Conservation (phyloP, 2,329 filamentous ascomycete species). For the Fusarium oligoseptatum region DNA sequence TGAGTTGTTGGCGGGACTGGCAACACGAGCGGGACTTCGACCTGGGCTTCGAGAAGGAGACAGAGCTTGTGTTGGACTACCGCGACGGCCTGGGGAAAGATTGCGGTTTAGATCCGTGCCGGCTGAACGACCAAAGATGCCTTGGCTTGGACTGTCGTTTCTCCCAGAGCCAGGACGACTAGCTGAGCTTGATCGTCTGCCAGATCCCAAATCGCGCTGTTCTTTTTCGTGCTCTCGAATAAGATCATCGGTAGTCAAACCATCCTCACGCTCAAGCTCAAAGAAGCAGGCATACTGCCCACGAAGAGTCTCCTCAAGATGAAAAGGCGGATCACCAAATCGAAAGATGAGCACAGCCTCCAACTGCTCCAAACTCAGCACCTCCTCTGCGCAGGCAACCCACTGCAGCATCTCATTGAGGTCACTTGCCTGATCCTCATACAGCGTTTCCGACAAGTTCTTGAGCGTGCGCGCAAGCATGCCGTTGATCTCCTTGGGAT, state of each 20-base stretch:
- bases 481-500: constrained; percentile 60
- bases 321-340: constrained; percentile 57
- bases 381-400: constrained; percentile 60
- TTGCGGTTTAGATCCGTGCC: constrained; percentile 37
- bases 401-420: constrained; percentile 63
- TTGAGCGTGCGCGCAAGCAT: constrained; percentile 58
- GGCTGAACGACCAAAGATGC: constrained; percentile 29
- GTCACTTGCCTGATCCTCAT: constrained; percentile 55
- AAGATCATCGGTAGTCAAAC: constrained; percentile 57
- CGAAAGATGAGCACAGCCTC: constrained; percentile 59
- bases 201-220: constrained; percentile 38
- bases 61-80: constrained; percentile 18
- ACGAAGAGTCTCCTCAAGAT: constrained; percentile 58
- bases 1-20: constrained; percentile 47
- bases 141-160: constrained; percentile 33
- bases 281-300: constrained; percentile 63
- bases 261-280: constrained; percentile 59
- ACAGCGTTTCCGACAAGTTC: constrained; percentile 56
- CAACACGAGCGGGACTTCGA: constrained; percentile 32
- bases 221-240: constrained; percentile 54
- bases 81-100: constrained; percentile 33
- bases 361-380: constrained; percentile 58
- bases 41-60: constrained; percentile 24
- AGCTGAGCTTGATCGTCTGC: constrained; percentile 40
- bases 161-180: constrained; percentile 37